phyloP scores from a whole-genome alignment of 495 filamentous ascomycete species.

The Aspergillus nidulans region DNA sequence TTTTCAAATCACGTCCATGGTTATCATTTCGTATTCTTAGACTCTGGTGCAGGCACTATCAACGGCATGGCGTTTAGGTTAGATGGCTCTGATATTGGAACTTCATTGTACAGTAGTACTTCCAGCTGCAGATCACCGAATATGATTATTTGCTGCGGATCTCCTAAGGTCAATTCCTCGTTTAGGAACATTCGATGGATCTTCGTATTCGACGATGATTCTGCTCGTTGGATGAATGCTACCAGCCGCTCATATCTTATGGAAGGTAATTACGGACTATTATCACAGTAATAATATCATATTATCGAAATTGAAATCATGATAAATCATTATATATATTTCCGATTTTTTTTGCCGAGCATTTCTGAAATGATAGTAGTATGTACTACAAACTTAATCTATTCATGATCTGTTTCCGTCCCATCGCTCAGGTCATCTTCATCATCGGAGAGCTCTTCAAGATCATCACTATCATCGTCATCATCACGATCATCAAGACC shows the following conservation, averaged over 20 bases:
- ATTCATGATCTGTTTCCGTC: conserved; percentile 39
- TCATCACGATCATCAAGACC: conserved; percentile 63
- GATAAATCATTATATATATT: conserved; percentile 5
- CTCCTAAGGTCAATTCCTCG: neutral
- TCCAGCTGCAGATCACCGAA: neutral
- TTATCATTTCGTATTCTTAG: neutral
- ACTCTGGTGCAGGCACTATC: conserved; percentile 2
- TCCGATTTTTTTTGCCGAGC: neutral
- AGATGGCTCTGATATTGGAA: neutral
- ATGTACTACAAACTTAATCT: neutral
- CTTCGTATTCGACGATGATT: no score
- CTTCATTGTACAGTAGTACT: neutral
- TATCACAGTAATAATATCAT: neutral
- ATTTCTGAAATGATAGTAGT: neutral
- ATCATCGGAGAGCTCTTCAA: conserved; percentile 28
- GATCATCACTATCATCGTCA: conserved; percentile 39
- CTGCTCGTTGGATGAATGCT: no score
- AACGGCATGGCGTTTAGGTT: neutral
- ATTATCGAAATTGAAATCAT: neutral
- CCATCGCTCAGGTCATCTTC: conserved; percentile 30
- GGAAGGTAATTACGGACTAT: no score
- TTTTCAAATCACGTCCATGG: neutral
- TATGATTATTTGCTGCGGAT: neutral
- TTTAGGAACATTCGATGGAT: neutral
- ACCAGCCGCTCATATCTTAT: no score